Base-by-base conservation (phyloP, 164 flowering plant genomes). In the Houttuynia cordata region DNA sequence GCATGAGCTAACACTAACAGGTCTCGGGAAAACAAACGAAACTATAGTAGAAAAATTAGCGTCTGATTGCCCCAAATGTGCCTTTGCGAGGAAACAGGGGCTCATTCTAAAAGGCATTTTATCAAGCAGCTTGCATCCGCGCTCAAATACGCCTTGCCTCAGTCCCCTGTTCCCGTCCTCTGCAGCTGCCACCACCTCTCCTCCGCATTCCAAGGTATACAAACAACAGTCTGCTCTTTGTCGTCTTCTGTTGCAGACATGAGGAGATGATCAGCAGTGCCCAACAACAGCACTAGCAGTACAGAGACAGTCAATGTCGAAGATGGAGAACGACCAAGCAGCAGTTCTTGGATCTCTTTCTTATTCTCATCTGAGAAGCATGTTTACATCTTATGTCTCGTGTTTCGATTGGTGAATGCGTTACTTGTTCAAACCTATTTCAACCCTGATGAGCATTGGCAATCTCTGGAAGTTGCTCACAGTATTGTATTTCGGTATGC, bases 371-470 rank as follows among this genome's bases (percentile, higher is more conserved):
- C 88, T 40, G 13, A 64, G 51, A 80, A 42, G 68, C 70, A 67
- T 50, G 62, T 84, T 10, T 82, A 86, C 49, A 52, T 58, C 1
- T 20, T 82, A 18, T 90, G 93, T 60, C 73, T 92, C 78, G 78
- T 60, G 4, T 60, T 81, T 21, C 75, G 98, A 23, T 24, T 77
- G 24, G 75, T 60, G 6, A 92, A 92, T 61, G 71, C 96, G 1
- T 65, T 92, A 66, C 65, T 89, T 21, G 81, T 92, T 53, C 96
- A 83, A 60, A 92, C 97, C 53, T 92, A 85, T 67, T 92, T 92
- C 79, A 92, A 90, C 63, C 98, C 98, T 7, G 98, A 90, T 71
- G 99, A 93, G 69, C 99, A 93, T 64, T 93, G 99, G 99, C 99
- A 93, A 69, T 83, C 92, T 71, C 82, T 85, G 13, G 99, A 93